These are phyloP conservation scores for Gynostemma pentaphyllum DNA, from an alignment of 306 rosid species.

Conservation along the genomic window DNA sequence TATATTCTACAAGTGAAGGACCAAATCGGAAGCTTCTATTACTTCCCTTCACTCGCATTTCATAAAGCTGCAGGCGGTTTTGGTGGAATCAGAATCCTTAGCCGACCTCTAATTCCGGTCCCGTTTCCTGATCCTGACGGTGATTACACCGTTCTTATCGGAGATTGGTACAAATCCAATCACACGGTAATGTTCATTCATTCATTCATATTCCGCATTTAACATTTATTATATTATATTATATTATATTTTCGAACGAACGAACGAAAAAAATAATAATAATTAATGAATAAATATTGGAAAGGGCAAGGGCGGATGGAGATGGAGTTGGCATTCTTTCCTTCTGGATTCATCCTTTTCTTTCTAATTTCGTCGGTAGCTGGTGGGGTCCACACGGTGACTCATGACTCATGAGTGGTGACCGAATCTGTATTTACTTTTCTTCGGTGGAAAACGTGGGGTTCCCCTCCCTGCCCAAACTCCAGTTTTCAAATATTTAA, in stretches of 20 bases:
- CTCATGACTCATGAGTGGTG: neutral
- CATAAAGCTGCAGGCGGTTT: conserved; percentile 98
- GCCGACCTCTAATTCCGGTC: conserved; percentile 88
- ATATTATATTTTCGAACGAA: too few species aligned
- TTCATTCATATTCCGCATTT: neutral
- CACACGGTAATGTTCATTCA: conserved; percentile 68
- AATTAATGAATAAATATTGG: neutral
- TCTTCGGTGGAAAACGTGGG: neutral
- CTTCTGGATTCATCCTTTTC: neutral
- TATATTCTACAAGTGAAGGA: conserved; percentile 95
- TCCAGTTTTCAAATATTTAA: too few species aligned
- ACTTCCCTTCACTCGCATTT: conserved; percentile 86
- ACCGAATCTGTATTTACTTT: neutral
- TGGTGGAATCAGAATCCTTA: conserved; percentile 87
- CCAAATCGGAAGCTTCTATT: conserved; percentile 92
- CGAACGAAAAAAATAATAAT: neutral
- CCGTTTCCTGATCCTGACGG: conserved; percentile 89
- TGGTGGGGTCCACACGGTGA: neutral
- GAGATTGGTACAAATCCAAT: conserved; percentile 88
- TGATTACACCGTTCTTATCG: conserved; percentile 80
- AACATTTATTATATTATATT: too few species aligned
- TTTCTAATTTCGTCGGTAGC: conserved; percentile 2
- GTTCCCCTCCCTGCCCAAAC: too few species aligned
- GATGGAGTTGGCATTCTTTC: neutral
- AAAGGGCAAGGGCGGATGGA: too few species aligned